phyloP scores from a whole-genome alignment of 2,329 filamentous ascomycete species.

The Orbilia oligospora region DNA sequence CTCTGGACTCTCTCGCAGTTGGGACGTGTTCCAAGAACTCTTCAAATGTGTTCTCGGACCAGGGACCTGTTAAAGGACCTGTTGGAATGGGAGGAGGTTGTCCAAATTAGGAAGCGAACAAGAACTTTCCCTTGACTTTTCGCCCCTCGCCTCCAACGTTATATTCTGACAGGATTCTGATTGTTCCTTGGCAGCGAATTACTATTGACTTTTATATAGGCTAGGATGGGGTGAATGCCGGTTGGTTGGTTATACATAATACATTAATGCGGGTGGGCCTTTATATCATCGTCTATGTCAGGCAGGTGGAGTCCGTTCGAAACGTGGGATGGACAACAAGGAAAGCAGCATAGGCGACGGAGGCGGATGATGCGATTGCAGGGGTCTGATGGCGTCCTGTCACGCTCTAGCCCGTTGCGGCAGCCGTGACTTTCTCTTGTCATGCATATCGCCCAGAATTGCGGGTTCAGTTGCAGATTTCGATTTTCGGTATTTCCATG shows the following conservation, averaged over 20 bases:
- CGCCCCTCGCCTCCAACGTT: constrained; percentile 26
- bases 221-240: not conserved
- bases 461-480: constrained; percentile 13
- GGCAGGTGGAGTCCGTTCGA: constrained; percentile 38
- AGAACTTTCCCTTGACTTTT: constrained; percentile 20
- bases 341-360: constrained; percentile 38
- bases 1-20: constrained; percentile 19
- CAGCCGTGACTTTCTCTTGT: constrained; percentile 20
- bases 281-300: constrained; percentile 46
- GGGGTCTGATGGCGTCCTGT: constrained; percentile 51
- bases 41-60: constrained; percentile 17
- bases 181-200: constrained; percentile 29
- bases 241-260: constrained; percentile 20
- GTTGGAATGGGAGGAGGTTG: constrained; percentile 16
- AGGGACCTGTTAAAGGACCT: constrained; percentile 22
- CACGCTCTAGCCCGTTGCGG: constrained; percentile 43
- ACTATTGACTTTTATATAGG: constrained; percentile 16
- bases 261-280: constrained; percentile 11
- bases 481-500: constrained; percentile 6
- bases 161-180: constrained; percentile 26
- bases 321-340: constrained; percentile 43
- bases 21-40: constrained; percentile 21
- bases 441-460: constrained; percentile 18
- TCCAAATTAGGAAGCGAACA: constrained; percentile 25
- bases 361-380: constrained; percentile 59